phyloP scores from a whole-genome alignment of 176 grass and related monocot genomes.

The Aegilops bicornis region DNA sequence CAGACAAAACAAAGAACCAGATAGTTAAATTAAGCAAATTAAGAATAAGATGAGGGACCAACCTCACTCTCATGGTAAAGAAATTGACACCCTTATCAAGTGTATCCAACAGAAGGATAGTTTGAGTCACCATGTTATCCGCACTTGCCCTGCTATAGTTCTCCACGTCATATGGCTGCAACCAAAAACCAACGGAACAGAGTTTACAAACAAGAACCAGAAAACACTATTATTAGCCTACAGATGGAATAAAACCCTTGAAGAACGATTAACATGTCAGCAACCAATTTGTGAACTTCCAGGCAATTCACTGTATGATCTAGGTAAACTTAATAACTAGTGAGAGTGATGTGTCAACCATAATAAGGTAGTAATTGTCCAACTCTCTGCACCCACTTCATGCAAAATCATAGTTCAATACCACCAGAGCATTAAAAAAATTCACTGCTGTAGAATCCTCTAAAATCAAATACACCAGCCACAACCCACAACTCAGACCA shows the following conservation, averaged over 20 bases:
- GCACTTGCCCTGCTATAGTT: slow-evolving; percentile 26
- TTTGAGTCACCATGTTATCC: slow-evolving; percentile 92
- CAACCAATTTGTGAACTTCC: not conserved
- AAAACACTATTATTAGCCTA: not conserved
- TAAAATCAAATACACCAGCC: not conserved
- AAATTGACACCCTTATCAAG: slow-evolving; percentile 84
- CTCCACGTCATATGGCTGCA: slow-evolving; percentile 58
- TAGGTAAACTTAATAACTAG: not conserved
- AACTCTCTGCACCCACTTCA: not conserved
- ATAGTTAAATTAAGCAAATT: not conserved
- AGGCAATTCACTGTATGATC: not conserved
- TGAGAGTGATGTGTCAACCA: not conserved
- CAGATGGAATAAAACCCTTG: not conserved
- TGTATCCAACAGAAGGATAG: slow-evolving; percentile 75
- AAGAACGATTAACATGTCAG: not conserved
- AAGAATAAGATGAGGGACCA: not conserved
- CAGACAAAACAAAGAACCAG: not conserved
- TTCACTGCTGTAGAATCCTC: not conserved
- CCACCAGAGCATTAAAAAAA: not conserved
- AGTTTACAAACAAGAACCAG: not conserved
- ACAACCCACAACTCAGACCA: not conserved
- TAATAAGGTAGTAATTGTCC: not conserved
- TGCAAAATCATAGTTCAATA: not conserved
- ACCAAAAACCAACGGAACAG: not conserved
- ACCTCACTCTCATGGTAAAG: slow-evolving; percentile 93